Conservation (phyloP, 768 basidiomycete species). For the Fibroporia radiculosa region DNA sequence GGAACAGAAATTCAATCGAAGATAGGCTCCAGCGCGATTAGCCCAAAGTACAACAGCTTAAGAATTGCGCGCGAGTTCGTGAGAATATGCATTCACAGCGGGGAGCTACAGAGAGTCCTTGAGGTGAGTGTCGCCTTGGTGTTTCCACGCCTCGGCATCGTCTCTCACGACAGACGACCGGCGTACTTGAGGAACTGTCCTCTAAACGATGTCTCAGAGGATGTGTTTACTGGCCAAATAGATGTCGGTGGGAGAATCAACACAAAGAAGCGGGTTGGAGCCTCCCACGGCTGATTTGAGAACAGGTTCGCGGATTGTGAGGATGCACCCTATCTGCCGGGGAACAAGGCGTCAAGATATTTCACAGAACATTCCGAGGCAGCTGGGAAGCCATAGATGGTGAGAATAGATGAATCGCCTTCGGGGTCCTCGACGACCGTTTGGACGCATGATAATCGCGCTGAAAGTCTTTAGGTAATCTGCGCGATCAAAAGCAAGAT, state of each 20-base stretch:
- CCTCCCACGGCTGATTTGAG: constrained; percentile 14
- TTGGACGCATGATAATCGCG: constrained; percentile 7
- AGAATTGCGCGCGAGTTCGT: constrained; percentile 14
- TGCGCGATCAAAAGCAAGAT: no score
- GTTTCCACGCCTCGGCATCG: constrained; percentile 15
- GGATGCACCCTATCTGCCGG: constrained; percentile 19
- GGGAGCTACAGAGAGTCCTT: constrained; percentile 15
- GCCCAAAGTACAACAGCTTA: constrained; percentile 13
- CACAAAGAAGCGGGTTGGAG: constrained; percentile 13
- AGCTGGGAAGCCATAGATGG: constrained; percentile 22
- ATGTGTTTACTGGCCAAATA: constrained; percentile 13
- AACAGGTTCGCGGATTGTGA: constrained; percentile 26
- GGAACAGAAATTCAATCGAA: constrained; percentile 17
- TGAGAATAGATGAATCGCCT: constrained; percentile 16
- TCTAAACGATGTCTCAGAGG: constrained; percentile 7
- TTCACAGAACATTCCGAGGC: constrained; percentile 12
- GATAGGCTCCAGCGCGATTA: constrained; percentile 22
- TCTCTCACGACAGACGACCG: neutral
- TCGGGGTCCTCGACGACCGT: constrained; percentile 21
- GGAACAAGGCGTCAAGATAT: constrained; percentile 21
- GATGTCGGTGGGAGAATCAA: constrained; percentile 25
- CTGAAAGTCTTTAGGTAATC: no score
- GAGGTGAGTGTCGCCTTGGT: constrained; percentile 19
- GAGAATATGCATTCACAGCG: constrained; percentile 21
- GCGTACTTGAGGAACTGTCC: neutral